Evolutionary conservation across 2,329 filamentous ascomycete species (phyloP).

Genomic region (Fusarium succisae): DNA sequence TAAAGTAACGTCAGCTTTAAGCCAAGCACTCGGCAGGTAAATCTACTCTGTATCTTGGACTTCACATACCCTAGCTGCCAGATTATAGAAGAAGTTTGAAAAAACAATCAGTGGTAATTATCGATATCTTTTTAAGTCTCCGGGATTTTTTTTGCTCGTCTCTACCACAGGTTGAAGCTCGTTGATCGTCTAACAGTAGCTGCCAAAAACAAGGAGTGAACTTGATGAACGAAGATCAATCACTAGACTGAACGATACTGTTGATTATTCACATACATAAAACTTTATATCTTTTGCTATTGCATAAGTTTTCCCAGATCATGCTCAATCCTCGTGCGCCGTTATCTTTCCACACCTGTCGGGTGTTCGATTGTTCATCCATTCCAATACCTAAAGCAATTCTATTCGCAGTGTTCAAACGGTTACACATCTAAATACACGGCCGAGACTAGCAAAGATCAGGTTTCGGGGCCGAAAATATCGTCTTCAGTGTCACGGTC

Average conservation of each 20-base stretch:
- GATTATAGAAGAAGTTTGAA: not conserved
- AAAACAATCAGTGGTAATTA: not conserved
- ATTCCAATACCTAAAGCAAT: not conserved
- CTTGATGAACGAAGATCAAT: not conserved
- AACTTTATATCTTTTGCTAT: not conserved
- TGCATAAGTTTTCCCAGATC: not conserved
- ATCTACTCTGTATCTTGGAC: not conserved
- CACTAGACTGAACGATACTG: too few relatives aligned
- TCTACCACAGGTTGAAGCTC: not conserved
- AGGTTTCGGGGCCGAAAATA: slow-evolving; percentile 26
- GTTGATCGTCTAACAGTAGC: too few relatives aligned
- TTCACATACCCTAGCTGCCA: not conserved
- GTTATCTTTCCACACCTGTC: not conserved
- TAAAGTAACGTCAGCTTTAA: slow-evolving; percentile 11
- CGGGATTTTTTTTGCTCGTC: not conserved
- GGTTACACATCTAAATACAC: not conserved
- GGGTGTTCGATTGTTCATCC: not conserved
- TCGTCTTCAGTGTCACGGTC: slow-evolving; percentile 33
- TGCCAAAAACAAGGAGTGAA: not conserved
- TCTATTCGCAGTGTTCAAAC: not conserved
- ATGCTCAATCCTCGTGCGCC: not conserved
- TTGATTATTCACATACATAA: not conserved
- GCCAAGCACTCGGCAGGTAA: not conserved
- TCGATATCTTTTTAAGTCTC: not conserved
- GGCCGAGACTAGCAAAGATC: slow-evolving; percentile 1